These are phyloP conservation scores for Penicillium polonicum DNA, from an alignment of 2,329 filamentous ascomycete species.

Conservation along the genomic window DNA sequence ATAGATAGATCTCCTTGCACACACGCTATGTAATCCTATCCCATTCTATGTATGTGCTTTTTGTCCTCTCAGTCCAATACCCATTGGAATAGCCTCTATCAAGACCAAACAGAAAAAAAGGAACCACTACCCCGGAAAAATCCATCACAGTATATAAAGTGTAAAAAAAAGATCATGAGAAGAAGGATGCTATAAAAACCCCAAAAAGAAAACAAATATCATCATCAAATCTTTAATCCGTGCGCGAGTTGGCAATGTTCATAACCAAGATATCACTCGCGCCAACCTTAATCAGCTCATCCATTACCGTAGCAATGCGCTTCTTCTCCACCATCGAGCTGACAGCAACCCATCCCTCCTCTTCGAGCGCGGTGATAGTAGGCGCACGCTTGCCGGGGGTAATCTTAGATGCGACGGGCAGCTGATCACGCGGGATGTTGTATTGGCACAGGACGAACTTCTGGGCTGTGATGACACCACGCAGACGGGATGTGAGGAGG, in stretches of 20 bases:
- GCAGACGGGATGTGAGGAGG: slow-evolving; percentile 80
- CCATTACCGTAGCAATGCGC: slow-evolving; percentile 81
- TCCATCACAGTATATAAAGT: background rate
- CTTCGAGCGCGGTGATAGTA: slow-evolving; percentile 85
- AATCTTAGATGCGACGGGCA: slow-evolving; percentile 68
- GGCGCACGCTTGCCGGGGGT: slow-evolving; percentile 93
- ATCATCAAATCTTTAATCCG: slow-evolving; percentile 31
- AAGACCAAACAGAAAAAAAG: slow-evolving; percentile 8
- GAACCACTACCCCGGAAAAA: background rate
- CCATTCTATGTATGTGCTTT: slow-evolving; percentile 21
- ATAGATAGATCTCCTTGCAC: slow-evolving; percentile 9
- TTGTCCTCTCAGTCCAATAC: background rate
- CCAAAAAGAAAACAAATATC: slow-evolving; percentile 2
- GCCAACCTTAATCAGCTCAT: slow-evolving; percentile 71
- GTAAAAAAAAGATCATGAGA: slow-evolving; percentile 6
- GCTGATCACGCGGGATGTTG: slow-evolving; percentile 73
- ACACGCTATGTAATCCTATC: slow-evolving; percentile 19
- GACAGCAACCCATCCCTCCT: slow-evolving; percentile 90
- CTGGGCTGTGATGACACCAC: slow-evolving; percentile 92
- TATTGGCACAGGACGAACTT: slow-evolving; percentile 94
- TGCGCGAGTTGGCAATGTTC: slow-evolving; percentile 77
- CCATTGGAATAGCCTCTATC: slow-evolving; percentile 4
- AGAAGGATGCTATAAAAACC: slow-evolving; percentile 9
- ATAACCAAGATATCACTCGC: slow-evolving; percentile 83
- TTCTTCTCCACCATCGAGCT: slow-evolving; percentile 91